Conservation (phyloP, 805 yeast genomes). For the Saturnispora diversa region DNA sequence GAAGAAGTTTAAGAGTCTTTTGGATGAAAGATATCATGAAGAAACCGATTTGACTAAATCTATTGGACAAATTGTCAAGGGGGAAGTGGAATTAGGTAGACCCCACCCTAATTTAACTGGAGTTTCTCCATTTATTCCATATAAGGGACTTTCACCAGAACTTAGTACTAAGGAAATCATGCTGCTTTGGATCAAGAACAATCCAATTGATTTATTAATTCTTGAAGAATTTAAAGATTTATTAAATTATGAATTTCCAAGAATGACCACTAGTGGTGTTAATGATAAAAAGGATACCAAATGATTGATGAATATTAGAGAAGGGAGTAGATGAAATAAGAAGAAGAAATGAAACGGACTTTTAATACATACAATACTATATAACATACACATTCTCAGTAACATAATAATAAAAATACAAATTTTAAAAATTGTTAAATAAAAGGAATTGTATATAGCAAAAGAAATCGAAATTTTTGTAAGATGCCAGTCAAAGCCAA, state of each 20-base stretch:
- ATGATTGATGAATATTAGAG: conserved; percentile 1
- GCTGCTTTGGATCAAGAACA: conserved; percentile 13
- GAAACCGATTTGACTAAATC: conserved; percentile 10
- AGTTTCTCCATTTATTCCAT: not conserved
- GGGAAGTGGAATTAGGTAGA: not conserved
- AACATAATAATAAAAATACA: not conserved
- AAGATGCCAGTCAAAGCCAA: not conserved
- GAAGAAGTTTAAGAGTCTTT: conserved; percentile 9
- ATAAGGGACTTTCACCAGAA: not conserved
- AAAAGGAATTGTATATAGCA: conserved; percentile 5
- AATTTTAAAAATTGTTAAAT: conserved; percentile 1
- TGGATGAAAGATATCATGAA: conserved; percentile 3
- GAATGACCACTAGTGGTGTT: conserved; percentile 6
- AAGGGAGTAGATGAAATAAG: not conserved
- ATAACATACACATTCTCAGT: too few species aligned
- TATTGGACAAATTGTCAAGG: conserved; percentile 13
- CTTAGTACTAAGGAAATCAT: conserved; percentile 6
- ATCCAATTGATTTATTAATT: conserved; percentile 16
- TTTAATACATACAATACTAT: too few species aligned
- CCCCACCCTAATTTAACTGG: conserved; percentile 6
- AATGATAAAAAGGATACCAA: not conserved
- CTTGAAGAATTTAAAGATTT: conserved; percentile 15
- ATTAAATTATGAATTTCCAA: conserved; percentile 13
- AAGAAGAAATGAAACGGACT: not conserved
- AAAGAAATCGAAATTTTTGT: conserved; percentile 1